These are phyloP conservation scores for Neurospora sp. DNA, from an alignment of 2,329 filamentous ascomycete genomes.

Conservation along the genomic window DNA sequence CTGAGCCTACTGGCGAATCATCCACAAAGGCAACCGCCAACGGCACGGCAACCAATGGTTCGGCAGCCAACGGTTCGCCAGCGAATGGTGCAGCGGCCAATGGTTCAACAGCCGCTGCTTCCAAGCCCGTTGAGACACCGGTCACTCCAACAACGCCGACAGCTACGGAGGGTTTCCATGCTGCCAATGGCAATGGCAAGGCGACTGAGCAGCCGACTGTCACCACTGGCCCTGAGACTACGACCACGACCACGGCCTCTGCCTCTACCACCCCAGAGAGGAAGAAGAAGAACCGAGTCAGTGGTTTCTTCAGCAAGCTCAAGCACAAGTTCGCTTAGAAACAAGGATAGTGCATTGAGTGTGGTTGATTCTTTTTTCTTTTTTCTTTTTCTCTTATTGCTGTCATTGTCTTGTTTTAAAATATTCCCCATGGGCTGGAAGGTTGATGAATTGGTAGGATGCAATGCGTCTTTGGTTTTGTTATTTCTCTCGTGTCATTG, in stretches of 20 bases:
- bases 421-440: not conserved
- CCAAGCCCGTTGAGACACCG: constrained; percentile 1
- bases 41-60: constrained; percentile 4
- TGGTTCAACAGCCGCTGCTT: constrained; percentile 1
- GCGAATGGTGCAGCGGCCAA: not conserved
- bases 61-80: not conserved
- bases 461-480: not conserved
- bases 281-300: constrained; percentile 59
- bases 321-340: constrained; percentile 34
- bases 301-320: constrained; percentile 50
- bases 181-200: constrained; percentile 2
- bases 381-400: not conserved
- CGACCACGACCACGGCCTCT: not conserved
- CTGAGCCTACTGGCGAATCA: constrained; percentile 1
- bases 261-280: constrained; percentile 34
- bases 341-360: constrained; percentile 9
- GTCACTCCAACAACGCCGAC: not conserved
- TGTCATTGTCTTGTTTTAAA: constrained; percentile 1
- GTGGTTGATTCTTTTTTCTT: not conserved
- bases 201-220: not conserved
- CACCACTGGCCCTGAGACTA: not conserved
- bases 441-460: not conserved
- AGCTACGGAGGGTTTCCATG: not conserved
- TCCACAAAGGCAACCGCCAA: constrained; percentile 1
- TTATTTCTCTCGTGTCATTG: not conserved